Conservation (phyloP, 352 stramenopile genomes). For the Globisporangium sylvaticum region DNA sequence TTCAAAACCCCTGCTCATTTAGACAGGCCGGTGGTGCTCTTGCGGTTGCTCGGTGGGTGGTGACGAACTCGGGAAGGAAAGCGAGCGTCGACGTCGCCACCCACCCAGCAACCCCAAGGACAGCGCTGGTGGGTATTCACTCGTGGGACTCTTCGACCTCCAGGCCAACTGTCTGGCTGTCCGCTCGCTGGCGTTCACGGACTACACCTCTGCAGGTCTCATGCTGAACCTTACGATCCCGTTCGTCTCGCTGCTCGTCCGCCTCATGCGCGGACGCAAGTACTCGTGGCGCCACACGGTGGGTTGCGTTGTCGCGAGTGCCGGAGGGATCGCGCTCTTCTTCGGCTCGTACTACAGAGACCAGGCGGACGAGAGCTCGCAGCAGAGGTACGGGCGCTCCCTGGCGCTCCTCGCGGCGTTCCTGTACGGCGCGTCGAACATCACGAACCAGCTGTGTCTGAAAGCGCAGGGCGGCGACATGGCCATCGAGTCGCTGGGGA, state of each 20-base stretch:
- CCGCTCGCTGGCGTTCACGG: constrained; percentile 26
- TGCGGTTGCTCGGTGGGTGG: too few relatives aligned
- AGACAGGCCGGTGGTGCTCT: too few relatives aligned
- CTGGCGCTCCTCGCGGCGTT: constrained; percentile 28
- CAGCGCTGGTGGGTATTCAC: constrained; percentile 34
- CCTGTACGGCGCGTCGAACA: constrained; percentile 35
- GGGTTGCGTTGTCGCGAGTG: constrained; percentile 22
- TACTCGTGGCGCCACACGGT: constrained; percentile 29
- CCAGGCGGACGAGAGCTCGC: constrained; percentile 11
- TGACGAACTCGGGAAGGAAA: too few relatives aligned
- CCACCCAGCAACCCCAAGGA: neutral
- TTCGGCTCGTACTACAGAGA: constrained; percentile 19
- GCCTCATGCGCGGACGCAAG: constrained; percentile 17
- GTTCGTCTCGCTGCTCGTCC: constrained; percentile 36
- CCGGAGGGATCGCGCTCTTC: constrained; percentile 26
- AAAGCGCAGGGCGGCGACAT: constrained; percentile 19
- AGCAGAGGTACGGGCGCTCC: constrained; percentile 31
- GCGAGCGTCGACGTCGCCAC: too few relatives aligned
- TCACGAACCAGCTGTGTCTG: constrained; percentile 38
- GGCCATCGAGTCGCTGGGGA: constrained; percentile 28
- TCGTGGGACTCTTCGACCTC: constrained; percentile 38
- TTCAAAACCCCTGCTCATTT: too few relatives aligned
- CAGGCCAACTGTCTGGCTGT: constrained; percentile 37
- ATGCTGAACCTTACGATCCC: constrained; percentile 45
- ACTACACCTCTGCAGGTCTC: constrained; percentile 31